Evolutionary conservation across 2,329 filamentous ascomycete species (phyloP), one percentile per base, ranked within the genome.

Genomic region (Trichophyton mentagrophytes): DNA sequence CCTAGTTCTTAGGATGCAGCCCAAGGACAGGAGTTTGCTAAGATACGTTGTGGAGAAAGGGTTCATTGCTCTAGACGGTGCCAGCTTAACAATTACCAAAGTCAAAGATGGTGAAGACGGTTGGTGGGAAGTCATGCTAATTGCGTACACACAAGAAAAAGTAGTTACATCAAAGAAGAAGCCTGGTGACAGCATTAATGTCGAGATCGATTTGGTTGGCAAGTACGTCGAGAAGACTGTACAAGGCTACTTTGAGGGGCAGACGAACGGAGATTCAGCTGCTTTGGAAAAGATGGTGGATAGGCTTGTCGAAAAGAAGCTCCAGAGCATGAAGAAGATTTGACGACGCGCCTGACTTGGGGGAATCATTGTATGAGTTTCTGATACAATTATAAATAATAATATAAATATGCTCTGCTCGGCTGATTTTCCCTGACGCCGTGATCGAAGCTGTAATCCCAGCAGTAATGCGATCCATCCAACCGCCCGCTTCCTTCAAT

Each of bases 61-160:
- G 57, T 99, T 90, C 74, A 85, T 99, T 60, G 90, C 91, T 51
- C 82, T 99, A 58, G 93, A 99, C 71, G 93, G 93, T 3, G 92
- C 93, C 25, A 96, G 91, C 71, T 78, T 99, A 78, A 99, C 93
- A 0, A 82, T 99, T 1, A 97, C 92, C 1, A 81, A 83, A 66
- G 92, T 97, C 33, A 77, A 92, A 68, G 92, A 96, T 73, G 80
- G 71, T 3, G 82, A 84, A 65, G 85, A 87, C 47, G 95, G 90
- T 73, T 96, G 86, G 83, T 87, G 82, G 77, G 93, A 97, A 81
- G 87, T 99, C 57, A 99, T 99, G 93, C 79, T 99, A 64, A 96
- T 99, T 72, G 83, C 88, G 7, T 99, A 99, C 74, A 96, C 93
- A 9, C 93, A 97, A 77, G 89, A 92, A 74, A 88, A 88, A 73